Percentiles rank a stretch among this genome's conserved stretches.
phyloP scores from a whole-genome alignment of 352 stramenopile species.

The Globisporangium camurandrum region DNA sequence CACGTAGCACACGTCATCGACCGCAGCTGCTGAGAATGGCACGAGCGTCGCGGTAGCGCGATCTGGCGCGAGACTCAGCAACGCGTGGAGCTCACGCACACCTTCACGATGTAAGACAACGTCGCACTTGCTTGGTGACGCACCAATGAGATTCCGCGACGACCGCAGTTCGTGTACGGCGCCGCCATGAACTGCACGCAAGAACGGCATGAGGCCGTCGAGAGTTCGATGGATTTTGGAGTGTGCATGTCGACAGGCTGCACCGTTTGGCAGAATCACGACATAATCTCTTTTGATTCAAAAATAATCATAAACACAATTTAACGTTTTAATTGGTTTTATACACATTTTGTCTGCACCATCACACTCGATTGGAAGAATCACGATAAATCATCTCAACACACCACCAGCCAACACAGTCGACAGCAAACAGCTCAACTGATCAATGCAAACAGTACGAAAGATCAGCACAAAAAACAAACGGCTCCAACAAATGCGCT shows the following conservation, averaged over 20 bases:
- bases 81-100: constrained; percentile 48
- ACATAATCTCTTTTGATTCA: too few relatives aligned
- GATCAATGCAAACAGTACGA: background rate
- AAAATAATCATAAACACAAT: too few relatives aligned
- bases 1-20: constrained; percentile 38
- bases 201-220: constrained; percentile 61
- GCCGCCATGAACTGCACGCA: constrained; percentile 10
- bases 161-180: constrained; percentile 35
- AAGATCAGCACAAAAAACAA: too few relatives aligned
- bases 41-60: constrained; percentile 36
- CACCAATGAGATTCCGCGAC: constrained; percentile 57
- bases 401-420: background rate
- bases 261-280: too few relatives aligned
- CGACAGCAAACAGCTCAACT: background rate
- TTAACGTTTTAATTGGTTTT: too few relatives aligned
- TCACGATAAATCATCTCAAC: background rate
- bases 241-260: too few relatives aligned
- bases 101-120: constrained; percentile 32
- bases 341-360: too few relatives aligned
- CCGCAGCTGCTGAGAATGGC: constrained; percentile 29
- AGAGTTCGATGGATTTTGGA: too few relatives aligned
- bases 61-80: constrained; percentile 35
- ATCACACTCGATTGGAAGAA: too few relatives aligned
- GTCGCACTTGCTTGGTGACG: constrained; percentile 36
- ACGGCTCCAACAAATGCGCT: constrained; percentile 12